These are phyloP conservation scores for Ceratocystis lukuohia DNA, from an alignment of 2,329 filamentous ascomycete species.

Conservation along the genomic window DNA sequence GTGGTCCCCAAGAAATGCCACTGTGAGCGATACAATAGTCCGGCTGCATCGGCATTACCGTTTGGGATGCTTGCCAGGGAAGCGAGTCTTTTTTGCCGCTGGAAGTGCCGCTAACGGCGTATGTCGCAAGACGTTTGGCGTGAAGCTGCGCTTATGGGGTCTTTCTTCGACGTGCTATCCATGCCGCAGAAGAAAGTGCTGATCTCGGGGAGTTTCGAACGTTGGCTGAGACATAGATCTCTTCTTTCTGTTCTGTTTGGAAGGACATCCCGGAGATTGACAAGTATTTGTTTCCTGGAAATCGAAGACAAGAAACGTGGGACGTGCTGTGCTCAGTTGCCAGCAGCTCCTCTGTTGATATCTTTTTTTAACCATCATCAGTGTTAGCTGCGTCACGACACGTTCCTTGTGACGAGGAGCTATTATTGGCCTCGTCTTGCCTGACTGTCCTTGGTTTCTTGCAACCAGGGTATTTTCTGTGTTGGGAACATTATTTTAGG, in stretches of 20 bases:
- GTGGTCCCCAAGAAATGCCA: too few relatives aligned
- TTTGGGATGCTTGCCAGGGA: too few relatives aligned
- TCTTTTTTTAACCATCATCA: not conserved
- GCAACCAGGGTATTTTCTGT: not conserved
- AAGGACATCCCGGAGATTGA: not conserved
- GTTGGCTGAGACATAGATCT: not conserved
- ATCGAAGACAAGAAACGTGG: not conserved
- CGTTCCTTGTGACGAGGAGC: not conserved
- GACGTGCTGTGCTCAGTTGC: not conserved
- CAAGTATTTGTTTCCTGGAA: not conserved
- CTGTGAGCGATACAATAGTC: not conserved
- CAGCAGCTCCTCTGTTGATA: not conserved
- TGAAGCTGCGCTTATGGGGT: not conserved
- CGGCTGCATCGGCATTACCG: not conserved
- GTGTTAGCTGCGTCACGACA: not conserved
- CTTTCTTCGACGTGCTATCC: not conserved
- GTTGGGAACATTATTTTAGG: not conserved
- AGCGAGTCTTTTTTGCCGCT: too few relatives aligned
- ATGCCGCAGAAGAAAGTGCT: not conserved
- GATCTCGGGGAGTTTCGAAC: not conserved
- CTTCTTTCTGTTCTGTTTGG: not conserved
- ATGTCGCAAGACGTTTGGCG: not conserved
- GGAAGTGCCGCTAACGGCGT: not conserved
- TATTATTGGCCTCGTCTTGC: not conserved
- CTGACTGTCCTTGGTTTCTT: too few relatives aligned